Conservation (phyloP, 441 rosid genomes). For the Dalechampia spathulata region DNA sequence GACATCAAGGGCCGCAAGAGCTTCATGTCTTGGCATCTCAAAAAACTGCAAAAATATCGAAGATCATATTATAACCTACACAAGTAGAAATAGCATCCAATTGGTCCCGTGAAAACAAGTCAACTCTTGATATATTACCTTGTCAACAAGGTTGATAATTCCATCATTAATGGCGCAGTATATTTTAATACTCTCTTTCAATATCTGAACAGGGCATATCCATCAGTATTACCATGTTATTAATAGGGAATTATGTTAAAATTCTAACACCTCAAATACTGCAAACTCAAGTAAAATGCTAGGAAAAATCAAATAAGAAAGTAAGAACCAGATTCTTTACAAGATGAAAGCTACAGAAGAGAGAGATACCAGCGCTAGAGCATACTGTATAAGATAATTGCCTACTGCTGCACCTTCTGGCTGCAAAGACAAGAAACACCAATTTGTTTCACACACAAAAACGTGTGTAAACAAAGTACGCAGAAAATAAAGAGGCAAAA, state of each 20-base stretch:
- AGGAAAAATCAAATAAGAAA: background rate
- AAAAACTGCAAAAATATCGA: constrained; percentile 63
- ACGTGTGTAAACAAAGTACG: constrained; percentile 7
- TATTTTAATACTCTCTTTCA: constrained; percentile 96
- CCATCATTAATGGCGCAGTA: constrained; percentile 96
- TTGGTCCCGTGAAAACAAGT: background rate
- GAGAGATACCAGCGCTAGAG: constrained; percentile 75
- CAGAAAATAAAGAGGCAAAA: background rate
- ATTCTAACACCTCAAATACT: background rate
- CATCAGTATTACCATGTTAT: background rate
- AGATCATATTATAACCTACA: constrained; percentile 3
- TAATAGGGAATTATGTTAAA: background rate
- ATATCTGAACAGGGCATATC: constrained; percentile 54
- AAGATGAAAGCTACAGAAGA: constrained; percentile 6
- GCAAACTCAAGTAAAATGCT: background rate
- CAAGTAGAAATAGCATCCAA: constrained; percentile 2
- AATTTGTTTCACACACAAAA: constrained; percentile 6
- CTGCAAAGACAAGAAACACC: constrained; percentile 35
- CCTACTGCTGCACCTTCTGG: constrained; percentile 94
- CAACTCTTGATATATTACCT: constrained; percentile 38
- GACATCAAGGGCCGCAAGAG: constrained; percentile 77
- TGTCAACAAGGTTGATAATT: constrained; percentile 96
- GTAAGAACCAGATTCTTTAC: background rate
- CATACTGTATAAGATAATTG: constrained; percentile 88
- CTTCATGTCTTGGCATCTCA: constrained; percentile 99